Evolutionary conservation across 1,284 basidiomycete genomes (phyloP).

Genomic region (Boletellus dicymbophilus): DNA sequence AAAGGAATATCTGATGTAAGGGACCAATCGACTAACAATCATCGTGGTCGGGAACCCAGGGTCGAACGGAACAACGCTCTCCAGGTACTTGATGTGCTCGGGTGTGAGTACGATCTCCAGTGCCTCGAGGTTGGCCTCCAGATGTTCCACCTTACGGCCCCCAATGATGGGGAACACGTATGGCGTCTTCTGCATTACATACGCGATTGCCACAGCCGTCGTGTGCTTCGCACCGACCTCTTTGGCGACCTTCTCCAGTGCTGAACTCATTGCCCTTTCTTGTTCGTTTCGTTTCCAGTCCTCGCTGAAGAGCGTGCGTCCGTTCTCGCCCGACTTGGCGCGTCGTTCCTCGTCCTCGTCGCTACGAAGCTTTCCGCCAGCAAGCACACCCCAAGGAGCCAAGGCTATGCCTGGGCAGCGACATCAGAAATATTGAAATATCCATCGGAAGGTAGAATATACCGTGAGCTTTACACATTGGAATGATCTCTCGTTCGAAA

Average conservation of each 20-base stretch:
- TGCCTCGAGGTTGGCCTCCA: conserved; percentile 49
- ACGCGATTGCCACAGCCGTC: not conserved
- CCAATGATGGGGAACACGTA: conserved; percentile 42
- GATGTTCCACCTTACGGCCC: conserved; percentile 50
- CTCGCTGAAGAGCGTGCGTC: not conserved
- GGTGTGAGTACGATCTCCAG: conserved; percentile 43
- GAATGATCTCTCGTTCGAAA: conserved; percentile 55
- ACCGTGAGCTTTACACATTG: conserved; percentile 47
- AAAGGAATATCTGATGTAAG: conserved; percentile 27
- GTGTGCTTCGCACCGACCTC: not conserved
- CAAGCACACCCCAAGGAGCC: not conserved
- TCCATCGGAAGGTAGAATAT: too few species aligned
- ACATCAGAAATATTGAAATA: too few species aligned
- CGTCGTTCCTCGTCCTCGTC: not conserved
- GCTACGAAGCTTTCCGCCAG: not conserved
- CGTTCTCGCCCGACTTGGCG: not conserved
- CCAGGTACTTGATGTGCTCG: conserved; percentile 46
- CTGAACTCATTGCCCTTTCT: not conserved
- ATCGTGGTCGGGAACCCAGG: conserved; percentile 43
- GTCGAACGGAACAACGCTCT: conserved; percentile 42
- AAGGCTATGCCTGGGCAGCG: not conserved
- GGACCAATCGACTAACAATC: conserved; percentile 38
- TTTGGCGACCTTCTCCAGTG: not conserved
- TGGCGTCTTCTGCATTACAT: not conserved
- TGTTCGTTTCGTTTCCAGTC: not conserved